Percentiles rank a stretch among this genome's conserved stretches.
These are phyloP conservation scores for Hippophae gyantsensis DNA, from an alignment of 306 rosid species.

Conservation along the genomic window DNA sequence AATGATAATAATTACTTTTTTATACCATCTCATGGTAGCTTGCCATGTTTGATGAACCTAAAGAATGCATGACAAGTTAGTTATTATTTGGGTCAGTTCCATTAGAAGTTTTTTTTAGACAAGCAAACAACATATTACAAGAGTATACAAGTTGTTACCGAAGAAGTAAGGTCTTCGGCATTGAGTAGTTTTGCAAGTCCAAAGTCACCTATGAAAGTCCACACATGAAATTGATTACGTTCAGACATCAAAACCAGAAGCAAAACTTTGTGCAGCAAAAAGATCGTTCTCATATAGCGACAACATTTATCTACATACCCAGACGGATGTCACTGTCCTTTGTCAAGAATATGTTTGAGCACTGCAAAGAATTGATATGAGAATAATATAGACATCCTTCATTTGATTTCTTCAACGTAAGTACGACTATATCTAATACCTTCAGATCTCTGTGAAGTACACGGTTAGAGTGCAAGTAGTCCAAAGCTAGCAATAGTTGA, in stretches of 20 bases:
- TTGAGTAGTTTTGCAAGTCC: conserved; percentile 88
- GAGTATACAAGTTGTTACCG: conserved; percentile 41
- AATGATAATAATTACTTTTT: no score
- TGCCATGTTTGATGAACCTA: no score
- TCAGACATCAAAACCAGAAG: conserved; percentile 20
- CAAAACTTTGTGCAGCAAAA: conserved; percentile 17
- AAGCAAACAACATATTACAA: conserved; percentile 8
- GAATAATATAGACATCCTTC: conserved; percentile 13
- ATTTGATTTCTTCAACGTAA: conserved; percentile 12
- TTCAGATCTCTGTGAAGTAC: conserved; percentile 89
- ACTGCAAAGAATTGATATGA: conserved; percentile 43
- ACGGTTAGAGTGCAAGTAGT: conserved; percentile 82
- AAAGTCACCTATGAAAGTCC: conserved; percentile 63
- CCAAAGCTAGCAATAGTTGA: conserved; percentile 78
- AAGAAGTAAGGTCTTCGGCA: conserved; percentile 60
- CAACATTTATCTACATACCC: conserved; percentile 41
- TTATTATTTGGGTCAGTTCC: conserved; percentile 1
- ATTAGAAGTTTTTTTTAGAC: not conserved
- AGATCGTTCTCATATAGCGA: conserved; percentile 15
- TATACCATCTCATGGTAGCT: no score
- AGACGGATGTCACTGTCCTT: conserved; percentile 70
- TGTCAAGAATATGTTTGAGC: conserved; percentile 87
- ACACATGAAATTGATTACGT: conserved; percentile 22
- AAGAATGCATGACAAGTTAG: no score
- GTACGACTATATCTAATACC: conserved; percentile 31